These are phyloP conservation scores for Musa beccarii DNA, from an alignment of 176 grass and related monocot species.

Conservation along the genomic window DNA sequence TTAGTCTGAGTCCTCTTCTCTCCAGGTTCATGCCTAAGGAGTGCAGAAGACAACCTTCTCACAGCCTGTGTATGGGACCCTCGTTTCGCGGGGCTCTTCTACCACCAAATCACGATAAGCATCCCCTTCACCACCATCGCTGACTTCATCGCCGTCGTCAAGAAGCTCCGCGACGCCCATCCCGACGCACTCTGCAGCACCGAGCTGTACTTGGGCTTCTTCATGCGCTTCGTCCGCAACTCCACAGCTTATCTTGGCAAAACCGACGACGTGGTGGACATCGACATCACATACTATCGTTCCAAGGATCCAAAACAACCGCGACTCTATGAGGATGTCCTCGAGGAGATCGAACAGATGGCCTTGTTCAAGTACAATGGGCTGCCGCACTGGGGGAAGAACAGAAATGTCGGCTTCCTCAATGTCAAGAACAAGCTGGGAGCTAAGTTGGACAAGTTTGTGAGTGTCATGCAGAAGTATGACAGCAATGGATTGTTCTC, in stretches of 20 bases:
- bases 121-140: conserved; percentile 22
- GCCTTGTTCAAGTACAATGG: conserved; percentile 43
- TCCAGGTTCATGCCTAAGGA: conserved; percentile 17
- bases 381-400: conserved; percentile 64
- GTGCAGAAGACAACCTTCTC: conserved; percentile 31
- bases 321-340: conserved; percentile 26
- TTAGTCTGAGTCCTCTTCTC: no score
- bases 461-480: conserved; percentile 29
- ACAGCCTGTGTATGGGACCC: conserved; percentile 51
- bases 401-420: conserved; percentile 36
- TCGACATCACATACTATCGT: conserved; percentile 49
- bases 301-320: conserved; percentile 24
- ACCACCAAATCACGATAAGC: conserved; percentile 36
- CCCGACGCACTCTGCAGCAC: conserved; percentile 33
- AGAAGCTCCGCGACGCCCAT: conserved; percentile 37
- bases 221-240: conserved; percentile 30
- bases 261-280: conserved; percentile 28
- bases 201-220: conserved; percentile 43
- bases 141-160: conserved; percentile 39
- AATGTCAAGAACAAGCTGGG: conserved; percentile 21
- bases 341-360: conserved; percentile 54
- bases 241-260: conserved; percentile 45
- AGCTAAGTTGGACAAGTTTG: conserved; percentile 11
- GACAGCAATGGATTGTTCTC: conserved; percentile 54
- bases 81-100: conserved; percentile 32